Evolutionary conservation across 768 basidiomycete species (phyloP).

Genomic region (Termitomyces sp.): DNA sequence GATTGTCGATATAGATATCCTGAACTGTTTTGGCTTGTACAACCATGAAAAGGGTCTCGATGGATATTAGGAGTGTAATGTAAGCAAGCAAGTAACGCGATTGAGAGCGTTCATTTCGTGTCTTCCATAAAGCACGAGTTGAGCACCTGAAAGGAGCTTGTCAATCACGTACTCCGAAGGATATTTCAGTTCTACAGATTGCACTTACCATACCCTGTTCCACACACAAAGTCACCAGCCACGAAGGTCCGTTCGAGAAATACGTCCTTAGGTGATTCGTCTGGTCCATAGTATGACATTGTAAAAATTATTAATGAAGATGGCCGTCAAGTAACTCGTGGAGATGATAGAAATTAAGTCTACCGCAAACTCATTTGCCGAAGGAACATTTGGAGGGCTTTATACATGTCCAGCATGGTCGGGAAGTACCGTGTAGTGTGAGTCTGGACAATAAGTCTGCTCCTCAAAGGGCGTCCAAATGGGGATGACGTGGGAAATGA

Average conservation of each 20-base stretch:
- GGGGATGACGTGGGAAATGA: neutral
- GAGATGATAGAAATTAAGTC: neutral
- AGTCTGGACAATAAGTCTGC: too few relatives aligned
- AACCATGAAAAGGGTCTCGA: neutral
- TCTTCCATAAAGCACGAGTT: neutral
- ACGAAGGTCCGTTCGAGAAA: neutral
- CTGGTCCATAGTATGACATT: neutral
- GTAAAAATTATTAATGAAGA: neutral
- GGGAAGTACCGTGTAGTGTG: too few relatives aligned
- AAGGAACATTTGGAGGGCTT: neutral
- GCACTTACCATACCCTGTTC: neutral
- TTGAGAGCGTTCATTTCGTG: neutral
- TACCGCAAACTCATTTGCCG: neutral
- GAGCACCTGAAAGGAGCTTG: neutral
- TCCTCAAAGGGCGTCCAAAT: neutral
- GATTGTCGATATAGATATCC: conserved; percentile 33
- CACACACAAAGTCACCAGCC: neutral
- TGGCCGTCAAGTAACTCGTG: neutral
- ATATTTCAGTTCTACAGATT: neutral
- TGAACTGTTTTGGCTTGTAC: conserved; percentile 22
- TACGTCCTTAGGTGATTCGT: neutral
- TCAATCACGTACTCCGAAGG: neutral
- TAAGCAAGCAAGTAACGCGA: neutral
- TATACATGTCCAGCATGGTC: neutral
- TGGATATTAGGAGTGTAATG: neutral